A percentile compares a stretch with the other conserved stretches of the same genome.
Evolutionary conservation across 192 early-diverging fungal genomes (phyloP).

Genomic region (Dissophora ornata): DNA sequence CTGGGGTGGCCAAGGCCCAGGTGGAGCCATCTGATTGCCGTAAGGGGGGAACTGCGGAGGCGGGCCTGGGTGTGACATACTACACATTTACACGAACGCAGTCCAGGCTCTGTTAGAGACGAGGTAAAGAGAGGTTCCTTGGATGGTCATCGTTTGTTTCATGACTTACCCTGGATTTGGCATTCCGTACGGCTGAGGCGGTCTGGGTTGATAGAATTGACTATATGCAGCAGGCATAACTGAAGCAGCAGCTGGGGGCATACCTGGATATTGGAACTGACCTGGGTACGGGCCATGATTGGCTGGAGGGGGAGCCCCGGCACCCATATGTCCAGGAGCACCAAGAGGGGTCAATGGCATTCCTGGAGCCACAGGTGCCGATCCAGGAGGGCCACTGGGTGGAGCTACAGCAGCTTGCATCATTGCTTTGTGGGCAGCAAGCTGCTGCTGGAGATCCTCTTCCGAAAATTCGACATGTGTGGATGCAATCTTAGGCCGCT

Average conservation of each 20-base stretch:
- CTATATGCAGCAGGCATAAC: constrained; percentile 67
- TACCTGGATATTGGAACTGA: constrained; percentile 57
- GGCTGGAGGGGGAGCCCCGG: constrained; percentile 28
- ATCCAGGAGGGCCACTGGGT: constrained; percentile 8
- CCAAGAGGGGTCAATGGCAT: constrained; percentile 15
- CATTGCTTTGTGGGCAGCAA: constrained; percentile 63
- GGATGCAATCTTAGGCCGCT: constrained; percentile 54
- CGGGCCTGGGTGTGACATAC: constrained; percentile 42
- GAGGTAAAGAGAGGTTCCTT: too few species aligned
- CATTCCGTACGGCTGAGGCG: constrained; percentile 40
- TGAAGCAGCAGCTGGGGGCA: constrained; percentile 56
- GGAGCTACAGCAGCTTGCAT: constrained; percentile 49
- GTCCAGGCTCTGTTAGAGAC: too few species aligned
- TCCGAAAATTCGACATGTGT: constrained; percentile 51
- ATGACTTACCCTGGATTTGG: constrained; percentile 45
- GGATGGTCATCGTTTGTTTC: neutral
- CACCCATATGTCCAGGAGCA: neutral
- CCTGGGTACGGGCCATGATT: constrained; percentile 38
- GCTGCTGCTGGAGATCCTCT: constrained; percentile 55
- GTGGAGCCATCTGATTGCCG: constrained; percentile 47
- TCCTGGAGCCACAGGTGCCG: constrained; percentile 30
- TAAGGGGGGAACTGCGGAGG: constrained; percentile 53
- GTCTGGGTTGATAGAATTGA: constrained; percentile 63
- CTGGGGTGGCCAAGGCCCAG: constrained; percentile 35
- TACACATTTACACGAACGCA: neutral